Evolutionary conservation across 768 basidiomycete genomes (phyloP).

Genomic region (Pleurotus tuoliensis): DNA sequence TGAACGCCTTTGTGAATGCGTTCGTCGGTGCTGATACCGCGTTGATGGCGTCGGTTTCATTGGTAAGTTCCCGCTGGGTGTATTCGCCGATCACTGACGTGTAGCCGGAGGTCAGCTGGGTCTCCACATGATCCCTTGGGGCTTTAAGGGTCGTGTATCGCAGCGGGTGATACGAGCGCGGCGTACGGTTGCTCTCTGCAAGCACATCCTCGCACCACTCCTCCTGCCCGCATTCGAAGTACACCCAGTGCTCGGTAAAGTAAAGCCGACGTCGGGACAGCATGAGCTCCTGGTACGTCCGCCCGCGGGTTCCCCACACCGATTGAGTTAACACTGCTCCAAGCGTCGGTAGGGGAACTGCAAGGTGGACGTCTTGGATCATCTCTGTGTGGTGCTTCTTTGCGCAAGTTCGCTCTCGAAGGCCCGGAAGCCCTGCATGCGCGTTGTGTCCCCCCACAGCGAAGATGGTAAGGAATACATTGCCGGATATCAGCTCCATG

Average conservation of each 20-base stretch:
- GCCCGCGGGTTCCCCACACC: not conserved
- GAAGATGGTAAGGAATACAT: not conserved
- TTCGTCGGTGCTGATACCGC: slow-evolving; percentile 4
- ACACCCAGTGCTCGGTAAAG: slow-evolving; percentile 1
- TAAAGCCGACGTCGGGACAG: not conserved
- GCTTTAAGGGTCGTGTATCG: not conserved
- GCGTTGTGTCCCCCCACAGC: not conserved
- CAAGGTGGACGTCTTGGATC: not conserved
- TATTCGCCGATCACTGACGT: not conserved
- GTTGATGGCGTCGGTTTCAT: slow-evolving; percentile 2
- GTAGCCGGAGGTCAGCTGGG: not conserved
- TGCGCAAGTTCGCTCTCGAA: not conserved
- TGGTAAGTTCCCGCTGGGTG: not conserved
- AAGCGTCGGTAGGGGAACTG: not conserved
- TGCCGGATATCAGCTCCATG: not conserved
- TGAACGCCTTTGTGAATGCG: slow-evolving; percentile 2
- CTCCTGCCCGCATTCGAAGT: not conserved
- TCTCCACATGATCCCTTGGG: too few species aligned
- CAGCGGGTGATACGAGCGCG: not conserved
- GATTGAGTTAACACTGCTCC: not conserved
- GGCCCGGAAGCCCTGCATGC: not conserved
- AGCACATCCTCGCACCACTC: not conserved
- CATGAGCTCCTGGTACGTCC: slow-evolving; percentile 1
- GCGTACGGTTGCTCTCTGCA: not conserved
- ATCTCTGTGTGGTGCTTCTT: not conserved